These are phyloP conservation scores for Penicillium psychrosexuale DNA, from an alignment of 2,329 filamentous ascomycete genomes.

Conservation along the genomic window DNA sequence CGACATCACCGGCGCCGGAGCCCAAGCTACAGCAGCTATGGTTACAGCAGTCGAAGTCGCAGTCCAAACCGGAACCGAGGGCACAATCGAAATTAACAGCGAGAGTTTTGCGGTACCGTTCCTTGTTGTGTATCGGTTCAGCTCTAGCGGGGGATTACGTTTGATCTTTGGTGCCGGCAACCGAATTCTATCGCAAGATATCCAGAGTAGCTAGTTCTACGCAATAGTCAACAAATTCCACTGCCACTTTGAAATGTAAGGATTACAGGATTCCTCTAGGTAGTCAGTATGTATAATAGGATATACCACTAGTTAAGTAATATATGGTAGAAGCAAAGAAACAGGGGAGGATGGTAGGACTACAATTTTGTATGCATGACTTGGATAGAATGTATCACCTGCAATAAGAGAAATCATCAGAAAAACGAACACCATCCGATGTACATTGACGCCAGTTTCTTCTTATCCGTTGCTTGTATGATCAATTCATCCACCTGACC, in stretches of 20 bases:
- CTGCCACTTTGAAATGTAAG: not conserved
- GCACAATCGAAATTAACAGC: slow-evolving; percentile 24
- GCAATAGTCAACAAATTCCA: not conserved
- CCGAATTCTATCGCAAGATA: not conserved
- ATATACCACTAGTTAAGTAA: too few species aligned
- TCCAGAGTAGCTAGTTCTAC: not conserved
- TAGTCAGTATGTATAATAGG: not conserved
- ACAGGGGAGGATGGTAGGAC: not conserved
- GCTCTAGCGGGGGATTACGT: not conserved
- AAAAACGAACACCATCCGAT: slow-evolving; percentile 85
- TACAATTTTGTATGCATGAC: not conserved
- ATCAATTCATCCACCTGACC: slow-evolving; percentile 97
- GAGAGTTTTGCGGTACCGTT: not conserved
- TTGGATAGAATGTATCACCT: not conserved
- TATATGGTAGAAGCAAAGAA: not conserved
- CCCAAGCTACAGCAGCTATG: slow-evolving; percentile 62
- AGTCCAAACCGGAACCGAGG: slow-evolving; percentile 50
- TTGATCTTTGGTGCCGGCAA: not conserved
- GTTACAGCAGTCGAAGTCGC: slow-evolving; percentile 55
- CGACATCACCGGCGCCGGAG: slow-evolving; percentile 52
- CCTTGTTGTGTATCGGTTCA: not conserved
- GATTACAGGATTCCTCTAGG: too few species aligned
- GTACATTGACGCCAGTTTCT: slow-evolving; percentile 88
- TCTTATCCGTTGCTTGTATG: slow-evolving; percentile 74
- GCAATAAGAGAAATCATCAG: slow-evolving; percentile 30